Conservation (phyloP, 2,329 filamentous ascomycete species). For the Zymoseptoria crescenta region DNA sequence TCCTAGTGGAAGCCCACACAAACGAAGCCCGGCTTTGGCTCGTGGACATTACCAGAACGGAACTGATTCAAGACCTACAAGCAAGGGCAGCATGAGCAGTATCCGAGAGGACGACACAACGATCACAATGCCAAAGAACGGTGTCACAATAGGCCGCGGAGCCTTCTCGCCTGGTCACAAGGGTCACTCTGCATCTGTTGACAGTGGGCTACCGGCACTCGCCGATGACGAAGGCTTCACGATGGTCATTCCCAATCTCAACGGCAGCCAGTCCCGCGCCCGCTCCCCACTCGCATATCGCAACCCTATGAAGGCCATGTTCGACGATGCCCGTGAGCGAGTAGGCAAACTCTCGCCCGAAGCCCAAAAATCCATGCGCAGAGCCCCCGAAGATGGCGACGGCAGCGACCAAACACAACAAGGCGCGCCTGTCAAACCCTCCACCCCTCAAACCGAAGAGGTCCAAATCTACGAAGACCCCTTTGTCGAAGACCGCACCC, state of each 20-base stretch:
- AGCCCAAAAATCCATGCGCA: conserved; percentile 11
- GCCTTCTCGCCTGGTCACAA: conserved; percentile 29
- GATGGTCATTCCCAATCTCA: conserved; percentile 41
- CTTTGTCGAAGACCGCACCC: conserved; percentile 34
- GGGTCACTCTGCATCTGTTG: conserved; percentile 33
- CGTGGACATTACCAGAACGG: conserved; percentile 15
- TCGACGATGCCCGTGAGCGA: conserved; percentile 24
- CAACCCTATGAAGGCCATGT: conserved; percentile 28
- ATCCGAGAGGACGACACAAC: conserved; percentile 39
- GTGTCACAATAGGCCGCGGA: conserved; percentile 20
- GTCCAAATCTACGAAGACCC: conserved; percentile 50
- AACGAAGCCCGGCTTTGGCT: conserved; percentile 18
- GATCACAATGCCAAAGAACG: conserved; percentile 38
- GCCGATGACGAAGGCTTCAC: conserved; percentile 42
- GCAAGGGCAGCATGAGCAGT: conserved; percentile 27
- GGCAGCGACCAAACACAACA: conserved; percentile 1
- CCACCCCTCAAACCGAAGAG: conserved; percentile 29
- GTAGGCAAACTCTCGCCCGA: conserved; percentile 19
- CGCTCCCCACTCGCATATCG: conserved; percentile 25
- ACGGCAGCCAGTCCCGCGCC: conserved; percentile 16
- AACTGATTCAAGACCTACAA: conserved; percentile 24
- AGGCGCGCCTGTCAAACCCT: conserved; percentile 21
- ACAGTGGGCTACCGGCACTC: conserved; percentile 30
- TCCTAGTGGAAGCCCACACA: conserved; percentile 27
- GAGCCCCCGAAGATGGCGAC: conserved; percentile 5